Evolutionary conservation across 306 rosid genomes (phyloP), one percentile per base, ranked within the genome.

Genomic region (Vigna radiata): DNA sequence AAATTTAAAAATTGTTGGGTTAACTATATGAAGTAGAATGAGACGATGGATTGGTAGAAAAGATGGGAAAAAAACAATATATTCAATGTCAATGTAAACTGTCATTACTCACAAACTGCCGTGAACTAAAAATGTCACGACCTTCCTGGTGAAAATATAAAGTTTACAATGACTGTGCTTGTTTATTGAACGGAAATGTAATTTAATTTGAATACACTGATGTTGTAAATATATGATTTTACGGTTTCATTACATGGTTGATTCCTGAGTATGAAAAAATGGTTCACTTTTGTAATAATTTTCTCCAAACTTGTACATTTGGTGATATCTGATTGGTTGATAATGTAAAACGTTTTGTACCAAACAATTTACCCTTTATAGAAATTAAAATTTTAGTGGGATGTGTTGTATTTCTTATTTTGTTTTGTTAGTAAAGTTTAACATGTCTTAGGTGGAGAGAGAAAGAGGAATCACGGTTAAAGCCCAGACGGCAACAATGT

Each of bases 401-500:
- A 58, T 61, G 31, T 58, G 31, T n/a, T 75, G 48, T 79, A 16
- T 67, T 78, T 72, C 33, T 79, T 73, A 27, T 48, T 15, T 56
- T 68, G 47, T 60, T 79, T 49, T 29, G 67, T 63, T 78, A 75
- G 55, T 77, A 79, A 72, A 37, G 71, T 72, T 41, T 73, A 81
- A 85, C 88, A 61, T 61, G 23, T 16, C 68, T 31, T 31, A 61
- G 68, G 68, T 61, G 68, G 68, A 61, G 68, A 61, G 97, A 83
- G 96, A 92, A 82, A 88, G 97, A 72, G 98, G 98, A 62, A 92
- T 94, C 77, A 92, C 98, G 4, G 98, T 94, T 50, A 94, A 94
- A 73, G 98, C 96, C 17, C 97, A 95, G 83, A 95, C 98, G 46
- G 97, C 98, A 61, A 95, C 98, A 58, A 95, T 95, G 98, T 92